Percentiles rank a stretch among this genome's conserved stretches.
These are phyloP conservation scores for Micractinium sp. DNA, from an alignment of 139 green algal genomes.

Conservation along the genomic window DNA sequence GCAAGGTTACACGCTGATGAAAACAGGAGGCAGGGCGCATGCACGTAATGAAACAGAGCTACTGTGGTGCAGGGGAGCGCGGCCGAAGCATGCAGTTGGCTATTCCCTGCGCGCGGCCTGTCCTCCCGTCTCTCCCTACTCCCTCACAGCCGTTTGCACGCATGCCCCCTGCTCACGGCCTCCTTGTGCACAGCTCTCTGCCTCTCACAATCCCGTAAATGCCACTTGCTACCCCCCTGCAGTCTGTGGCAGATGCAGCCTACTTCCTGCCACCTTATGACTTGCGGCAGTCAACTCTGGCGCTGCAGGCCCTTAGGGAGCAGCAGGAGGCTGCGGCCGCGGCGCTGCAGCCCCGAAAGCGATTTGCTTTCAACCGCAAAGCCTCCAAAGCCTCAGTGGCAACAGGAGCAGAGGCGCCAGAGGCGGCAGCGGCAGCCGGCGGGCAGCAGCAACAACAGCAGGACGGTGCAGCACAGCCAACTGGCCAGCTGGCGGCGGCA, in stretches of 20 bases:
- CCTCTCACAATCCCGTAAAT: too few species aligned
- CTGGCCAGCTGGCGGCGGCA: neutral
- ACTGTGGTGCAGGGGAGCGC: too few species aligned
- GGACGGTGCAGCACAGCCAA: neutral
- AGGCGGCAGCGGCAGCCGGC: neutral
- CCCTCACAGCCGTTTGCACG: too few species aligned
- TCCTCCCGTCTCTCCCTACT: neutral
- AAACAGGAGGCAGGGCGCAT: neutral
- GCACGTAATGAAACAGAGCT: neutral
- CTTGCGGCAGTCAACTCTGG: slow-evolving; percentile 51
- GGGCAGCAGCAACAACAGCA: neutral
- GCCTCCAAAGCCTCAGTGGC: slow-evolving; percentile 17
- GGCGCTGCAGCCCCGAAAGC: slow-evolving; percentile 60
- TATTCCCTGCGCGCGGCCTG: neutral
- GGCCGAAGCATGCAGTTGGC: too few species aligned
- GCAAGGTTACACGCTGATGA: neutral
- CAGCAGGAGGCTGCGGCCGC: slow-evolving; percentile 51
- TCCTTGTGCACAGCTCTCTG: neutral
- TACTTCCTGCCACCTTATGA: slow-evolving; percentile 85
- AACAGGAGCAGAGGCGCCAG: slow-evolving; percentile 26
- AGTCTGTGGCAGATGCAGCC: slow-evolving; percentile 58
- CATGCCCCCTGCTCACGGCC: neutral
- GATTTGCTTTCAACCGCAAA: slow-evolving; percentile 74
- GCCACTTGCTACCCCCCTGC: neutral
- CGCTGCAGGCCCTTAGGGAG: slow-evolving; percentile 49